phyloP scores from a whole-genome alignment of 2,329 filamentous ascomycete species.

The Pyrenophora tritici-repentis region DNA sequence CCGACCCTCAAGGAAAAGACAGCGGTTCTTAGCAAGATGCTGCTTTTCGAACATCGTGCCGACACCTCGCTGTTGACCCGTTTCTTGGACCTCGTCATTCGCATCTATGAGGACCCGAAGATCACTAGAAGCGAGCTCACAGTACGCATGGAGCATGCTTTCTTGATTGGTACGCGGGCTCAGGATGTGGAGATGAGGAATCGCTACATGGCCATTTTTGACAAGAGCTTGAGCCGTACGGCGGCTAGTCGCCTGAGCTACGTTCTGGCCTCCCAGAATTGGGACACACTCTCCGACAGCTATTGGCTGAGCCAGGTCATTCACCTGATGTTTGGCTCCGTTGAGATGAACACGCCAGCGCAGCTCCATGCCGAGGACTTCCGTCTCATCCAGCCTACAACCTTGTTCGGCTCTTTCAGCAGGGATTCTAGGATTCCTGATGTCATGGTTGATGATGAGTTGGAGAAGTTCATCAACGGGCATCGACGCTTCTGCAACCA shows the following conservation, averaged over 20 bases:
- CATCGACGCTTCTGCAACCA: constrained; percentile 85
- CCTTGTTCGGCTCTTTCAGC: constrained; percentile 73
- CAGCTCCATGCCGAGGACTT: constrained; percentile 86
- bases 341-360: constrained; percentile 80
- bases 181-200: constrained; percentile 97
- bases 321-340: constrained; percentile 86
- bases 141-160: constrained; percentile 96
- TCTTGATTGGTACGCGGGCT: constrained; percentile 91
- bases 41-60: constrained; percentile 84
- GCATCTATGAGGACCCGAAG: constrained; percentile 97
- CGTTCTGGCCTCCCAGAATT: constrained; percentile 89
- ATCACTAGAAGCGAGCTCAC: constrained; percentile 94
- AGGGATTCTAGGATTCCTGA: constrained; percentile 68
- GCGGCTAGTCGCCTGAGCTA: constrained; percentile 88
- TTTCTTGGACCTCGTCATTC: constrained; percentile 93
- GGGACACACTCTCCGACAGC: constrained; percentile 91
- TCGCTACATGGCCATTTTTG: constrained; percentile 94
- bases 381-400: constrained; percentile 73
- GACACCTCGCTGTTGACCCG: constrained; percentile 87
- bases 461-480: constrained; percentile 76
- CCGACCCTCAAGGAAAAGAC: constrained; percentile 99
- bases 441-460: constrained; percentile 78
- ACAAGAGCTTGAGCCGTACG: constrained; percentile 89
- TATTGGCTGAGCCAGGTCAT: constrained; percentile 98
- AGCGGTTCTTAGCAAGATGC: constrained; percentile 98